Evolutionary conservation across 2,329 filamentous ascomycete species (phyloP), one percentile per base, ranked within the genome.

Genomic region (Bipolaris cookei): DNA sequence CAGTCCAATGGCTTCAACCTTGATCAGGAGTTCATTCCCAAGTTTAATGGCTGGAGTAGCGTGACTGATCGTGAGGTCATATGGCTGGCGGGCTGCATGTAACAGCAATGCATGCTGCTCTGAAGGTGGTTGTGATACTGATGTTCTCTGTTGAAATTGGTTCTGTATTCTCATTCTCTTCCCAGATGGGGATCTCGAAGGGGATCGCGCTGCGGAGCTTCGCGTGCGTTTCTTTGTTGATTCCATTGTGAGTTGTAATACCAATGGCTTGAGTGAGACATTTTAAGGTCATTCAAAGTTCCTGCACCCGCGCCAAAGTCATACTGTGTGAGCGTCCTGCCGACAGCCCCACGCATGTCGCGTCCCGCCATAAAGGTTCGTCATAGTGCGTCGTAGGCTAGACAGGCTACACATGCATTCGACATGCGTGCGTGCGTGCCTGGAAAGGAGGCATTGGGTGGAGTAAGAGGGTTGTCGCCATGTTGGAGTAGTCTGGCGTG

Each of bases 1-100:
- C 35, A 92, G 76, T 0, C 90, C 89, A 64, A 91, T 87, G 11
- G 84, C 84, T 35, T 83, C 78, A 1, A 86, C 79, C 68, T 83
- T 84, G n/a, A 91, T 82, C 4, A 91, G 76, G 4, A 90, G 75
- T 65, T 91, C 86, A 41, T 77, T 77, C 48, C 79, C 73, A 28
- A 77, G 67, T 16, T 74, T 51, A n/a, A 80, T 63, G 1, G 67
- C 72, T 11, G 85, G 85, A 5, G 86, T 72, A 1, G 75, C 69
- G 65, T 85, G 78, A 5, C 79, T 75, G 2, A 67, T 61, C 0
- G 79, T 76, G 38, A 84, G 64, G 18, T 78, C 68, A 59, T 87
- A 87, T 48, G 78, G 79, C 61, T 85, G 79, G 30, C 79, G 79
- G 28, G 80, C 72, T 0, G 76, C 82, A 63, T 84, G 79, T 2